These are phyloP conservation scores for Fusarium brachygibbosum DNA, from an alignment of 2,329 filamentous ascomycete species.

Conservation along the genomic window DNA sequence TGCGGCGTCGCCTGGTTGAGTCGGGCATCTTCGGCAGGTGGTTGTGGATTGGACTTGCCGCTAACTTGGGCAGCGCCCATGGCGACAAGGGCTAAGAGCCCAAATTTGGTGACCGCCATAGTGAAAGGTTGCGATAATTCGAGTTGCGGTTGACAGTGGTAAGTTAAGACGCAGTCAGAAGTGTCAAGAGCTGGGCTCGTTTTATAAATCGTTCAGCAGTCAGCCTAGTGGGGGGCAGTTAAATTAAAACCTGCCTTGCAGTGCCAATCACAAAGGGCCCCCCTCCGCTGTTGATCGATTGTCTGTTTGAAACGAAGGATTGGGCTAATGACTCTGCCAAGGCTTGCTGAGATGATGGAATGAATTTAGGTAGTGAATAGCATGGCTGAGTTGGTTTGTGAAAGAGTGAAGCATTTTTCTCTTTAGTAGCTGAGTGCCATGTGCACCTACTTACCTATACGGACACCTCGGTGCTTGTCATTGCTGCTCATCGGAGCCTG, in stretches of 20 bases:
- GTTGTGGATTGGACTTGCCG: constrained; percentile 54
- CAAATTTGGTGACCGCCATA: constrained; percentile 2
- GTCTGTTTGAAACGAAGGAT: constrained; percentile 23
- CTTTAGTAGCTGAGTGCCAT: background rate
- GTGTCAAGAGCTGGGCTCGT: background rate
- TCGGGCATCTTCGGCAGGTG: background rate
- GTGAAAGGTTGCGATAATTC: background rate
- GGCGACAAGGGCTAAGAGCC: background rate
- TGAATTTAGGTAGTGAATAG: too few relatives aligned
- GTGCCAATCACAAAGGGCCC: background rate
- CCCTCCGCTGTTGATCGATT: background rate
- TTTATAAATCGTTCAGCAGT: constrained; percentile 5
- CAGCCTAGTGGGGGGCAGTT: background rate
- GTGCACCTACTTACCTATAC: too few relatives aligned
- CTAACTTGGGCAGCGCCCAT: background rate
- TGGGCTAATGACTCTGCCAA: constrained; percentile 6
- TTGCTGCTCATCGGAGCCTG: background rate
- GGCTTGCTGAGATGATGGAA: background rate
- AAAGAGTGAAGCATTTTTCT: background rate
- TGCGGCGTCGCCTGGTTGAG: constrained; percentile 11
- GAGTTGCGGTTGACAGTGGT: background rate
- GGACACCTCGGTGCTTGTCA: background rate
- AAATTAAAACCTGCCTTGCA: constrained; percentile 1
- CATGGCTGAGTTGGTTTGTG: too few relatives aligned
- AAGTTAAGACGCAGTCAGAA: too few relatives aligned